Percentiles rank a stretch among this genome's conserved stretches.
These are phyloP conservation scores for Pyricularia sp. DNA, from an alignment of 2,329 filamentous ascomycete genomes.

Conservation along the genomic window DNA sequence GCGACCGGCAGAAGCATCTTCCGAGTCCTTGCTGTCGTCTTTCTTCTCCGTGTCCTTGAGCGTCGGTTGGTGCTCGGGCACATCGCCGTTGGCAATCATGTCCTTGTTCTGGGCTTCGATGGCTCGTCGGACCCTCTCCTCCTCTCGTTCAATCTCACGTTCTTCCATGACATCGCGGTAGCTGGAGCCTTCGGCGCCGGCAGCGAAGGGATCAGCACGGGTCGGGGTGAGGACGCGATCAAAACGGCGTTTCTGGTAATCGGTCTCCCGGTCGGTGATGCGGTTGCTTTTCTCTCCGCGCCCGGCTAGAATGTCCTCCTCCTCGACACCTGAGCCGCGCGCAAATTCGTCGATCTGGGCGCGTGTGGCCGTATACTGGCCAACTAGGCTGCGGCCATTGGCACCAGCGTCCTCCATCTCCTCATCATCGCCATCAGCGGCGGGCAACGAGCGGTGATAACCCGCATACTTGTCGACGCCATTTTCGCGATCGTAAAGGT, in stretches of 20 bases:
- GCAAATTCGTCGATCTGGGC: conserved; percentile 93
- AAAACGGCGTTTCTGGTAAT: conserved; percentile 94
- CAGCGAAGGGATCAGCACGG: conserved; percentile 75
- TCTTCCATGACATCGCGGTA: conserved; percentile 89
- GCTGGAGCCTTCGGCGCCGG: conserved; percentile 61
- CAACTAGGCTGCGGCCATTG: conserved; percentile 69
- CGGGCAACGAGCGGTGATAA: conserved; percentile 83
- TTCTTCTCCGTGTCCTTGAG: conserved; percentile 61
- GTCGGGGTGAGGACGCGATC: conserved; percentile 81
- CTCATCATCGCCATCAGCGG: conserved; percentile 68
- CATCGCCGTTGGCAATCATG: conserved; percentile 46
- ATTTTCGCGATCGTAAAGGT: conserved; percentile 68
- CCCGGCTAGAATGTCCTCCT: conserved; percentile 80
- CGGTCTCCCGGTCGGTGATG: conserved; percentile 87
- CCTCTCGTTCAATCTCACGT: conserved; percentile 86
- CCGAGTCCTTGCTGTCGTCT: conserved; percentile 61
- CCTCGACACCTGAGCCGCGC: conserved; percentile 73
- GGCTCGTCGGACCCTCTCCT: conserved; percentile 71
- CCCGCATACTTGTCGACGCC: conserved; percentile 74
- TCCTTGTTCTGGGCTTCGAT: conserved; percentile 66
- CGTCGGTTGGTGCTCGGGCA: conserved; percentile 60
- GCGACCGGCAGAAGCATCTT: conserved; percentile 53
- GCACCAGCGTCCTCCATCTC: conserved; percentile 69
- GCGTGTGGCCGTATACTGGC: conserved; percentile 90
- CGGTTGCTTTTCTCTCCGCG: conserved; percentile 79